A percentile compares a stretch with the other conserved stretches of the same genome.
phyloP scores from a whole-genome alignment of 306 rosid genomes.

The Cucurbita pepo region DNA sequence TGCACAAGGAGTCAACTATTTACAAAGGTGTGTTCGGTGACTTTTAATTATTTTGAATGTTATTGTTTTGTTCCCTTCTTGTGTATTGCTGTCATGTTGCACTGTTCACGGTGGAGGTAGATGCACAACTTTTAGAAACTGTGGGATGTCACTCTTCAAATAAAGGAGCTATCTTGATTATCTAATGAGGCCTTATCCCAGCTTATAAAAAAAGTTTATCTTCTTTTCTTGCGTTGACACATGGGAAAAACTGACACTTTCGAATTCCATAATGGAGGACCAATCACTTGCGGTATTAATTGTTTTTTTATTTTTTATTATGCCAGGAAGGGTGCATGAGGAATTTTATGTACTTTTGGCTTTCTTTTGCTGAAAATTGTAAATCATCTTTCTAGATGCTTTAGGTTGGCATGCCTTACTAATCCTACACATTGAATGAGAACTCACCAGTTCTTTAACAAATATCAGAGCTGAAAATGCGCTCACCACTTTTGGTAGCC shows the following conservation, averaged over 20 bases:
- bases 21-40: slow-evolving; percentile 42
- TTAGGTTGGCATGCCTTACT: not conserved
- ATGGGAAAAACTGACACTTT: not conserved
- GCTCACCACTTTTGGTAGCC: not conserved
- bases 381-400: not conserved
- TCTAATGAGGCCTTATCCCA: not conserved
- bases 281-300: not conserved
- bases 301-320: too few relatives aligned
- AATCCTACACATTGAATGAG: not conserved
- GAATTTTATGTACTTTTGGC: not conserved
- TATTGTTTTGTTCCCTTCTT: not conserved
- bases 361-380: not conserved
- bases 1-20: slow-evolving; percentile 63
- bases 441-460: not conserved
- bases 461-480: not conserved
- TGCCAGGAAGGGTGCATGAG: not conserved
- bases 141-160: not conserved
- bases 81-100: not conserved
- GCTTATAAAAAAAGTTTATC: not conserved
- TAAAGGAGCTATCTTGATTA: not conserved
- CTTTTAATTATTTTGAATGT: not conserved
- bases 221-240: not conserved
- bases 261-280: not conserved
- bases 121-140: not conserved
- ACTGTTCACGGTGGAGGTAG: not conserved